Evolutionary conservation across 139 green algal genomes (phyloP).

Genomic region (Yamagishiella unicocca): DNA sequence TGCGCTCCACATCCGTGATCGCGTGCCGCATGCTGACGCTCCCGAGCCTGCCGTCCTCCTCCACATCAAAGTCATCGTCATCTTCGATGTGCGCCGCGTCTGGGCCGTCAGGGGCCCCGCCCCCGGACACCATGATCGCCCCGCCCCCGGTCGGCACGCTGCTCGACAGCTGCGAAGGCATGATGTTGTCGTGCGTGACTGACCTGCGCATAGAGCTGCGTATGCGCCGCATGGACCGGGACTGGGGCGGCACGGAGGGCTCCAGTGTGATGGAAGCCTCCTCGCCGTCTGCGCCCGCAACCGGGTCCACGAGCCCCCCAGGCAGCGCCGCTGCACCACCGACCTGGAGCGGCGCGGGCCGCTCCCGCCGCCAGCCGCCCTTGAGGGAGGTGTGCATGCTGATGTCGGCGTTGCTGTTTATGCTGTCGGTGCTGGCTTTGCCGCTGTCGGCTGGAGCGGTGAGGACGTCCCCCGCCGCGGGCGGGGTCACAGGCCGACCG

Average conservation of each 20-base stretch:
- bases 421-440: conserved; percentile 18
- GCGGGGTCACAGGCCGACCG: not conserved
- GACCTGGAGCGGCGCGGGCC: conserved; percentile 24
- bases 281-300: not conserved
- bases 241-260: not conserved
- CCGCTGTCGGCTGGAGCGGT: not conserved
- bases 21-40: conserved; percentile 7
- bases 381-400: not conserved
- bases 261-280: not conserved
- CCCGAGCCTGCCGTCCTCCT: not conserved
- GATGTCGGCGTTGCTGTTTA: conserved; percentile 43
- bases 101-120: conserved; percentile 8
- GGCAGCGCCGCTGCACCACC: not conserved
- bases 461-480: not conserved
- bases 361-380: conserved; percentile 16
- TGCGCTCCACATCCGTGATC: conserved; percentile 18
- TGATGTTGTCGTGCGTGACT: conserved; percentile 9
- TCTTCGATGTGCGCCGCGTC: not conserved
- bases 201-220: conserved; percentile 15
- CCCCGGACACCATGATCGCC: not conserved
- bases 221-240: not conserved
- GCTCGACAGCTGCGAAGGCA: no score
- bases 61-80: not conserved
- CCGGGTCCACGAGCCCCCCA: not conserved
- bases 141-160: no score